Base-by-base conservation (phyloP, 345 rosid genomes). In the Rubroshorea leprosula region DNA sequence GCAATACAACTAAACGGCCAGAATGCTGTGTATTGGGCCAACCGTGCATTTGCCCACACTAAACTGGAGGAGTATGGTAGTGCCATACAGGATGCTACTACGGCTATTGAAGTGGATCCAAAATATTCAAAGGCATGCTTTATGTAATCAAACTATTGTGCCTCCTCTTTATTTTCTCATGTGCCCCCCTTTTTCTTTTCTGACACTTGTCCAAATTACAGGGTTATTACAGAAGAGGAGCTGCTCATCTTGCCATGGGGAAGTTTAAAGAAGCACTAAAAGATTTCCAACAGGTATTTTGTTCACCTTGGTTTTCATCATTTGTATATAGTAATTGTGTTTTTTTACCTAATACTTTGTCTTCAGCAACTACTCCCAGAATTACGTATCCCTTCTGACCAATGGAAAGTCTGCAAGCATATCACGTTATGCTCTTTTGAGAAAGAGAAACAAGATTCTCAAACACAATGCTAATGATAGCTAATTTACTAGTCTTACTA, bases 181-280 rank as follows among this genome's bases (percentile, higher is more conserved):
- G 14, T 35, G 41, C 11, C 11, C 47, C 14, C 47, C 6, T 57
- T 35, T 54, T 55, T 15, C 70, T 69, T 9, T 23, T 54, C 73
- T 73, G 54, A 71, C 64, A 51, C 35, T 64, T 52, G 45, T 44
- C 24, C 60, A 55, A 35, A 55, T 58, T 55, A 35, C 85, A 89
- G 99, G 96, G 97, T 50, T 93, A 86, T 65, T 93, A 89, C 69
- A 77, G 99, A 69, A 85, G 99, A 8, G 99, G 99, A 63, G 99
- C 97, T 44, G 97, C 97, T 14, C 68, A 79, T 76, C 97, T 93
- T 64, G 93, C 96, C 59, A 84, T 89, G 99, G 99, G 97, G 6
- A 93, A 93, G 57, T 89, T 89, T 52, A 93, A 82, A 74, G 99
- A 93, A 18, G 99, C 99, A 23, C 73, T 93, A 38, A 89, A 83